Evolutionary conservation across 1,139 yeast species (phyloP).

Genomic region (Pneumocystis oryctolagi): DNA sequence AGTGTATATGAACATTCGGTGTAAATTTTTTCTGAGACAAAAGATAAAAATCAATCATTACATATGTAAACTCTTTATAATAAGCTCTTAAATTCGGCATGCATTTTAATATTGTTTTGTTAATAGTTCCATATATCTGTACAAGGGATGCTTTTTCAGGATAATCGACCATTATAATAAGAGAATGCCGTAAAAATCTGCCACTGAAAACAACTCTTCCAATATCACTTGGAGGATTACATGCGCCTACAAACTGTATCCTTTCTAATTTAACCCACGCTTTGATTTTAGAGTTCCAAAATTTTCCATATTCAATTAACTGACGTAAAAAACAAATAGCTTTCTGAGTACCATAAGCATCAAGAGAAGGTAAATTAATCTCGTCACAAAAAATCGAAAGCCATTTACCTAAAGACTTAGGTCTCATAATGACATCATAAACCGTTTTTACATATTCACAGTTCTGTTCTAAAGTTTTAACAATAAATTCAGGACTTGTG

Average conservation of each 20-base stretch:
- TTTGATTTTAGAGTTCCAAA: conserved; percentile 49
- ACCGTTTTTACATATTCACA: conserved; percentile 46
- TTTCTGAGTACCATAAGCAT: conserved; percentile 60
- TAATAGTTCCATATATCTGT: conserved; percentile 54
- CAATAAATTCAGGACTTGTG: conserved; percentile 47
- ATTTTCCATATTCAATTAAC: conserved; percentile 58
- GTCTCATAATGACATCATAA: conserved; percentile 41
- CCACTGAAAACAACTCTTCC: conserved; percentile 49
- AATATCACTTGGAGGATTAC: conserved; percentile 74
- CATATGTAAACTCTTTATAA: conserved; percentile 38
- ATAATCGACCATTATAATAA: conserved; percentile 62
- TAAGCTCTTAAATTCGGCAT: conserved; percentile 50
- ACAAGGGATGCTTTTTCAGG: conserved; percentile 52
- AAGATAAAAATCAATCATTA: conserved; percentile 54
- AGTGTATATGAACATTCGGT: conserved; percentile 35
- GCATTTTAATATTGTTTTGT: conserved; percentile 41
- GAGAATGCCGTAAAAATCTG: conserved; percentile 57
- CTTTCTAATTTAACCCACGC: conserved; percentile 55
- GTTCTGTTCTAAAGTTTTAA: conserved; percentile 56
- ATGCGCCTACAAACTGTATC: conserved; percentile 83
- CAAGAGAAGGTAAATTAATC: conserved; percentile 63
- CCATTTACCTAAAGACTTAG: conserved; percentile 52
- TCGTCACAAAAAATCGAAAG: conserved; percentile 86
- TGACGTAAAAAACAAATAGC: conserved; percentile 67
- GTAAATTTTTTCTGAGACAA: conserved; percentile 32